Evolutionary conservation across 1,139 yeast genomes (phyloP).

Genomic region (Yamadazyma membranifaciens): DNA sequence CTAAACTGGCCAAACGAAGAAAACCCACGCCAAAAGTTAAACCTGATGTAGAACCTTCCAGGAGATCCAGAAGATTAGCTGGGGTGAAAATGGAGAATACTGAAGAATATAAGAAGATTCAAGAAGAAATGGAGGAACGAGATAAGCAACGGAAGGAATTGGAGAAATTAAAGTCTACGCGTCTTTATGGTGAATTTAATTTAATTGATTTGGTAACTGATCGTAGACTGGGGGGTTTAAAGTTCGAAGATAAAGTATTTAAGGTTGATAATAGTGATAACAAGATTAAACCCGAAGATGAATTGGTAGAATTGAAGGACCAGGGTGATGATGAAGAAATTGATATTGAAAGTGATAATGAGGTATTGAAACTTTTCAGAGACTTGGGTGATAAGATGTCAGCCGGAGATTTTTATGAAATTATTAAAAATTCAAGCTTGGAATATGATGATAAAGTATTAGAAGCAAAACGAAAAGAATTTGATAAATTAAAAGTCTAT

Average conservation of each 20-base stretch:
- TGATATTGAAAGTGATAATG: conserved; percentile 28
- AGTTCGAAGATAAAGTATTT: conserved; percentile 27
- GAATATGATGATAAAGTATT: conserved; percentile 37
- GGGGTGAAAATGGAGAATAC: conserved; percentile 52
- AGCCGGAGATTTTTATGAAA: conserved; percentile 76
- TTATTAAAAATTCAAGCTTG: conserved; percentile 28
- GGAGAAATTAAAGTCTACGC: conserved; percentile 51
- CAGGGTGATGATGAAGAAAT: conserved; percentile 17
- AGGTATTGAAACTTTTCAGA: conserved; percentile 39
- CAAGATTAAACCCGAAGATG: conserved; percentile 19
- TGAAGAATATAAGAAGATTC: conserved; percentile 32
- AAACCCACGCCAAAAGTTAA: conserved; percentile 23
- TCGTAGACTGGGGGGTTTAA: conserved; percentile 35
- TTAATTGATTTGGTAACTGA: conserved; percentile 56
- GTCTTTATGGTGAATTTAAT: conserved; percentile 61
- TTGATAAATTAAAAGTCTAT: conserved; percentile 50
- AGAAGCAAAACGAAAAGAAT: conserved; percentile 47
- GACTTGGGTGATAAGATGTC: conserved; percentile 58
- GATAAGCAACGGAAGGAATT: conserved; percentile 41
- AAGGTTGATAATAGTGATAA: conserved; percentile 7
- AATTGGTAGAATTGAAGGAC: conserved; percentile 21
- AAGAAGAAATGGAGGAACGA: conserved; percentile 36
- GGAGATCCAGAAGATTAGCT: conserved; percentile 66
- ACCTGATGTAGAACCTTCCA: conserved; percentile 44
- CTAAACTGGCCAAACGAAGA: conserved; percentile 18